Evolutionary conservation across 208 protist genomes (phyloP).

Genomic region (Trypanosoma brucei): DNA sequence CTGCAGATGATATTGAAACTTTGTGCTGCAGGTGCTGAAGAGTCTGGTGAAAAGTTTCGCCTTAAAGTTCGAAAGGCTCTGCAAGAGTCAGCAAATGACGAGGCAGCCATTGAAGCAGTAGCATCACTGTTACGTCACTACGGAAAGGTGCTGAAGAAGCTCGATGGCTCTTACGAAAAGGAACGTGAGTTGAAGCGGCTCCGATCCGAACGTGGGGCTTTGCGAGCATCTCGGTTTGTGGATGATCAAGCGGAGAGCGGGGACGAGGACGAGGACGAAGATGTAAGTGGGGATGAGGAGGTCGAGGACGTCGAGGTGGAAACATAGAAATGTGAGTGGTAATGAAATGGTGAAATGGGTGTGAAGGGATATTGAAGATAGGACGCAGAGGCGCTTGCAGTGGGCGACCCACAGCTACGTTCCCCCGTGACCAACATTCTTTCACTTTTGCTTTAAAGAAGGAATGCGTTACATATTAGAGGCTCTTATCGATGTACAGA

Average conservation of each 20-base stretch:
- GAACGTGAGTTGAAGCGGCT: conserved; percentile 43
- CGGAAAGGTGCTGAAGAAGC: conserved; percentile 37
- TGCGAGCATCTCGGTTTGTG: conserved; percentile 38
- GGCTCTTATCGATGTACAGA: too few relatives aligned
- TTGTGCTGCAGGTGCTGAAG: conserved; percentile 40
- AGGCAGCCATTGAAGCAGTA: conserved; percentile 33
- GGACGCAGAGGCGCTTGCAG: too few relatives aligned
- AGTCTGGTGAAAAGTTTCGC: conserved; percentile 55
- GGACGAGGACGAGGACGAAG: conserved; percentile 48
- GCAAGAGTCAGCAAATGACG: conserved; percentile 34
- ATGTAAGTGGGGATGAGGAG: conserved; percentile 28
- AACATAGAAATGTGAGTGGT: neutral
- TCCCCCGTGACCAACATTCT: too few relatives aligned
- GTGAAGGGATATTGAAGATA: neutral
- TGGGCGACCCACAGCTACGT: too few relatives aligned
- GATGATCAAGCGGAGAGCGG: conserved; percentile 63
- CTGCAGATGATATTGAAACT: conserved; percentile 59
- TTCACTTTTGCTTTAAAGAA: too few relatives aligned
- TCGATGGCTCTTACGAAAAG: conserved; percentile 65
- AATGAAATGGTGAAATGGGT: neutral
- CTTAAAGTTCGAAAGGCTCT: conserved; percentile 41
- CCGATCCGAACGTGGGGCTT: conserved; percentile 31
- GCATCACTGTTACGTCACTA: conserved; percentile 47
- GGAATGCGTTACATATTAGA: too few relatives aligned
- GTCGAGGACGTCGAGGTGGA: neutral